Base-by-base conservation (phyloP, 176 grass and related monocot genomes). In the Aechmea fasciata region DNA sequence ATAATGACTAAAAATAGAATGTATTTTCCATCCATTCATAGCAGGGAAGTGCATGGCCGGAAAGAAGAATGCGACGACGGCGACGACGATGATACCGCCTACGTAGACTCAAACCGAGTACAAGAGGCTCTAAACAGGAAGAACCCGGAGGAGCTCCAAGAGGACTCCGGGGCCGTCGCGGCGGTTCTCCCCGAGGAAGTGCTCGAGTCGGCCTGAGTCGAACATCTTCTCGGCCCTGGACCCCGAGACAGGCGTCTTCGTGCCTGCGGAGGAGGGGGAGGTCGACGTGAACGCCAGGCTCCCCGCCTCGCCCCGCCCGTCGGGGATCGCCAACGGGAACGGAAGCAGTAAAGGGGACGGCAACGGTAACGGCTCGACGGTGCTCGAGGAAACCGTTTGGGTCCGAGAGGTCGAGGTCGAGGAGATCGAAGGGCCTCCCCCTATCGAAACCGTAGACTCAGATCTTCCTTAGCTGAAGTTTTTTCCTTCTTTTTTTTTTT, bases 331-430 rank as follows among this genome's bases (percentile, higher is more conserved):
- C 1, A 7, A 41, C 5, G 33, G 3, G 33, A 41, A 0, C 6
- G 33, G 33, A 41, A 41, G 33, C 3, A 7, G 33, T 41, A 7
- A 41, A 41, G 33, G 33, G 33, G 4, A 7, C 33, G 33, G 33
- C 33, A 9, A 11, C 5, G 15, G 50, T 57, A 11, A 48, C 8
- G 15, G 23, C 2, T n/a, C 72, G 23, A 84, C 84, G 12, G 63
- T 91, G 84, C 76, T 91, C 62, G 81, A 87, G 33, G 84, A 91
- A 74, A 50, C 78, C 1, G 19, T 87, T 68, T 91, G 79, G 73
- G 55, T 81, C 5, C 49, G 85, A 19, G 89, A 85, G 28, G 70
- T 80, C 13, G 79, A 92, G 0, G 24, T 92, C 65, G 76, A 85
- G 85, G 85, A 85, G 73, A 65, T 88, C 13, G 81, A 87, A 63